phyloP scores from a whole-genome alignment of 2,329 filamentous ascomycete genomes.

The Diplodia scrobiculata region DNA sequence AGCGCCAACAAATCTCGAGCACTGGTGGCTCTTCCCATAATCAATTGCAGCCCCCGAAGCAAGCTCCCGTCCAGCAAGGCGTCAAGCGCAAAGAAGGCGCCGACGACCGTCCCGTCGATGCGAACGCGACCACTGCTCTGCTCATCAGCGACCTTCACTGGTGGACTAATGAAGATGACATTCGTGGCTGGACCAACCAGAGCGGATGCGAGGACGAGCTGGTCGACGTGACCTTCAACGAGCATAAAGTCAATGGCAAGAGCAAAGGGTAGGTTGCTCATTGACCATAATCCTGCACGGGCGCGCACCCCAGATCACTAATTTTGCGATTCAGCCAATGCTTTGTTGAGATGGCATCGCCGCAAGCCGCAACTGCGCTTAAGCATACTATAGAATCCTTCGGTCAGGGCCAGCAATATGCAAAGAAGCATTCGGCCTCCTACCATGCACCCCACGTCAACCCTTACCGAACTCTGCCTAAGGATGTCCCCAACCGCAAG shows the following conservation, averaged over 20 bases:
- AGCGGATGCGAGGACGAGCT: constrained; percentile 82
- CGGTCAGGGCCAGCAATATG: constrained; percentile 57
- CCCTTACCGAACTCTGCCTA: constrained; percentile 87
- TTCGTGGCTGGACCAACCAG: constrained; percentile 80
- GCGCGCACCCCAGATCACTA: not conserved
- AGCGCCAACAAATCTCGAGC: constrained; percentile 49
- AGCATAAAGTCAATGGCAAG: constrained; percentile 98
- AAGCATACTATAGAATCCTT: constrained; percentile 78
- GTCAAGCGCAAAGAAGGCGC: constrained; percentile 63
- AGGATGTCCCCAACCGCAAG: constrained; percentile 74
- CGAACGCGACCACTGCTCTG: constrained; percentile 68
- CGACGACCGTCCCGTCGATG: constrained; percentile 58
- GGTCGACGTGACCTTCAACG: constrained; percentile 92
- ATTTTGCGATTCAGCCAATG: constrained; percentile 59
- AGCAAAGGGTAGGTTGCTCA: constrained; percentile 77
- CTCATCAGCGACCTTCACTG: constrained; percentile 89
- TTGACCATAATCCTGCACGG: not conserved
- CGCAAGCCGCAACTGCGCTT: constrained; percentile 80
- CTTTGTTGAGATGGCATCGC: constrained; percentile 80
- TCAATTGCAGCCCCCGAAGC: constrained; percentile 45
- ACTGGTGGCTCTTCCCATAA: constrained; percentile 46
- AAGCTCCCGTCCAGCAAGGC: constrained; percentile 57
- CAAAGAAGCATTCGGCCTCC: constrained; percentile 69
- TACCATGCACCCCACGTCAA: constrained; percentile 79
- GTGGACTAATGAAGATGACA: constrained; percentile 91